These are phyloP conservation scores for Barnettozyma wickerhamii DNA, from an alignment of 805 yeast species.

Conservation along the genomic window DNA sequence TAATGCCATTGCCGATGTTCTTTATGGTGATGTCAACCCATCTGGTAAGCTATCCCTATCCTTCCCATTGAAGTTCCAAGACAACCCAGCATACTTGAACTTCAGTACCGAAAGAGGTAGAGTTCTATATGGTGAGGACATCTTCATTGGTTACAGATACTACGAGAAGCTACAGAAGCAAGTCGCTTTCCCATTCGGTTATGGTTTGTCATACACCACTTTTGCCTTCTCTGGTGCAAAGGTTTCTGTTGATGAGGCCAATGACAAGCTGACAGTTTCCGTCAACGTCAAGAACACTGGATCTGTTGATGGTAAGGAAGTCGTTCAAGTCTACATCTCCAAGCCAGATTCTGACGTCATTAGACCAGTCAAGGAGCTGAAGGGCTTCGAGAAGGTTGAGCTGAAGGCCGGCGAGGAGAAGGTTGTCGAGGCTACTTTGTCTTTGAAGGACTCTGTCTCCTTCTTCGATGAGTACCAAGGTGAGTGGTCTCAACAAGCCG, in stretches of 20 bases:
- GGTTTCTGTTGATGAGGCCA: conserved; percentile 27
- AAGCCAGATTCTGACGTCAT: conserved; percentile 30
- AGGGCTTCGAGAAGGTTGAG: conserved; percentile 48
- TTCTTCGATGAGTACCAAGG: conserved; percentile 46
- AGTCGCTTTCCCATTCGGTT: conserved; percentile 58
- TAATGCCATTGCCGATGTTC: conserved; percentile 54
- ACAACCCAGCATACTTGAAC: conserved; percentile 54
- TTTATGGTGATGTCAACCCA: conserved; percentile 53
- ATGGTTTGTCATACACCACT: conserved; percentile 55
- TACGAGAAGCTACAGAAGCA: conserved; percentile 47
- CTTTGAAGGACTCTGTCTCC: conserved; percentile 44
- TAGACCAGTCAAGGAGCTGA: conserved; percentile 57
- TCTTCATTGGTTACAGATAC: conserved; percentile 58
- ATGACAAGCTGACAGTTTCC: conserved; percentile 23
- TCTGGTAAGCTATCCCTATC: conserved; percentile 54
- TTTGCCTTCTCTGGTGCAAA: conserved; percentile 38
- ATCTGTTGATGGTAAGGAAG: conserved; percentile 44
- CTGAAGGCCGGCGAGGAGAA: conserved; percentile 40
- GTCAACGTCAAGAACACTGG: conserved; percentile 46
- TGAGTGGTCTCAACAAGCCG: conserved; percentile 50
- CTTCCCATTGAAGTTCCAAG: conserved; percentile 47
- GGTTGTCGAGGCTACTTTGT: conserved; percentile 31
- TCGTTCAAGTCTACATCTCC: conserved; percentile 50
- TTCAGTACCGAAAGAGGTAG: conserved; percentile 48
- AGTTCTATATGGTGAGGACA: conserved; percentile 60